Percentiles rank a stretch among this genome's conserved stretches.
Evolutionary conservation across 495 filamentous ascomycete species (phyloP).

Genomic region (Hypoxylon perforatum): DNA sequence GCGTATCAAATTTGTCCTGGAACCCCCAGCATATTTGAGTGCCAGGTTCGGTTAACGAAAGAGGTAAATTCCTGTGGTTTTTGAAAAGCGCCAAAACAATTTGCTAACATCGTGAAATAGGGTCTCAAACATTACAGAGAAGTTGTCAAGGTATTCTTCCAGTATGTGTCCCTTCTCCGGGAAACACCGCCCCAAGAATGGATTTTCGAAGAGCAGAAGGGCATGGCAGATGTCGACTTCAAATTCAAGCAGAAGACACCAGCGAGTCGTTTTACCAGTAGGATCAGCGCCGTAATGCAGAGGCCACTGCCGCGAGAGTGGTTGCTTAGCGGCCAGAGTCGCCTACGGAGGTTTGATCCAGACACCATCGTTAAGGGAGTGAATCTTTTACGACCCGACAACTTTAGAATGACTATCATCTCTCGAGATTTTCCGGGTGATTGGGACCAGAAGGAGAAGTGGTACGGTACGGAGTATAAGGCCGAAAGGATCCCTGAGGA

Average conservation of each 20-base stretch:
- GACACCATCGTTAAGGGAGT: conserved; percentile 79
- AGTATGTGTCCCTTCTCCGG: conserved; percentile 90
- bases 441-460: conserved; percentile 91
- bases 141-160: conserved; percentile 87
- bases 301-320: conserved; percentile 85
- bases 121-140: conserved; percentile 83
- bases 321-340: conserved; percentile 79
- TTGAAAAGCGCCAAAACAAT: background rate
- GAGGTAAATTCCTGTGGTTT: conserved; percentile 63
- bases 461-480: conserved; percentile 97
- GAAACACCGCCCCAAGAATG: conserved; percentile 86
- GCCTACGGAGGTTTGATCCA: conserved; percentile 80
- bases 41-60: conserved; percentile 84
- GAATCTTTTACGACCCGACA: conserved; percentile 82
- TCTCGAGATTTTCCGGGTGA: conserved; percentile 83
- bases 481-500: conserved; percentile 82
- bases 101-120: conserved; percentile 42
- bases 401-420: conserved; percentile 85
- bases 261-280: conserved; percentile 87
- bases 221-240: conserved; percentile 91
- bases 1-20: conserved; percentile 81
- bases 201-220: conserved; percentile 92
- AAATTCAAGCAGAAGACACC: conserved; percentile 92
- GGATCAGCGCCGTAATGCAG: conserved; percentile 86
- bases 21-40: conserved; percentile 79